phyloP scores from a whole-genome alignment of 805 yeast genomes.

The Candida dajiaensis region DNA sequence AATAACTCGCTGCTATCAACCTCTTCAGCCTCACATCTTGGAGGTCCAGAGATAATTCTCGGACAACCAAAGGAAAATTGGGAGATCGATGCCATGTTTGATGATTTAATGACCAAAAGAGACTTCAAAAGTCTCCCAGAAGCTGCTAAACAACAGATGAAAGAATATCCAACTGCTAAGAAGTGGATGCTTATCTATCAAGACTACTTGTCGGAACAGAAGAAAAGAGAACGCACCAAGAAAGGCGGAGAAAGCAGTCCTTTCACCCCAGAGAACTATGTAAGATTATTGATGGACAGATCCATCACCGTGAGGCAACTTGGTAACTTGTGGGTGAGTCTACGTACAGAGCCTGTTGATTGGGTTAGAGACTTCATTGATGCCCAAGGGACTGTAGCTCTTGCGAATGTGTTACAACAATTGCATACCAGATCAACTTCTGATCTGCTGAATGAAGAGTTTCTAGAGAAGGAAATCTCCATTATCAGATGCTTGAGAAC shows the following conservation, averaged over 20 bases:
- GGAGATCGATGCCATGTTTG: slow-evolving; percentile 69
- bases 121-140: slow-evolving; percentile 69
- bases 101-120: slow-evolving; percentile 75
- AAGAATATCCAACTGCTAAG: slow-evolving; percentile 64
- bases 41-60: slow-evolving; percentile 25
- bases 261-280: slow-evolving; percentile 64
- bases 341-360: slow-evolving; percentile 78
- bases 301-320: slow-evolving; percentile 63
- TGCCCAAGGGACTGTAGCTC: slow-evolving; percentile 74
- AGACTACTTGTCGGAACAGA: slow-evolving; percentile 72
- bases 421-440: slow-evolving; percentile 28
- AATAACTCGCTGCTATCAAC: slow-evolving; percentile 14
- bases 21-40: slow-evolving; percentile 3
- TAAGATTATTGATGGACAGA: slow-evolving; percentile 66
- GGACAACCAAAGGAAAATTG: slow-evolving; percentile 64
- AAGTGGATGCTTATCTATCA: slow-evolving; percentile 92
- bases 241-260: slow-evolving; percentile 19
- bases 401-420: slow-evolving; percentile 61
- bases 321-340: slow-evolving; percentile 82
- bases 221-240: slow-evolving; percentile 39
- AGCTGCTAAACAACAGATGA: slow-evolving; percentile 71
- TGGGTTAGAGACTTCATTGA: slow-evolving; percentile 82
- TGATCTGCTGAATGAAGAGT: slow-evolving; percentile 30
- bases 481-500: slow-evolving; percentile 76
- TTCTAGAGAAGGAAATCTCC: slow-evolving; percentile 65